A percentile compares a stretch with the other conserved stretches of the same genome.
Conservation (phyloP, 495 filamentous ascomycete genomes). For the Bacidia rubella region DNA sequence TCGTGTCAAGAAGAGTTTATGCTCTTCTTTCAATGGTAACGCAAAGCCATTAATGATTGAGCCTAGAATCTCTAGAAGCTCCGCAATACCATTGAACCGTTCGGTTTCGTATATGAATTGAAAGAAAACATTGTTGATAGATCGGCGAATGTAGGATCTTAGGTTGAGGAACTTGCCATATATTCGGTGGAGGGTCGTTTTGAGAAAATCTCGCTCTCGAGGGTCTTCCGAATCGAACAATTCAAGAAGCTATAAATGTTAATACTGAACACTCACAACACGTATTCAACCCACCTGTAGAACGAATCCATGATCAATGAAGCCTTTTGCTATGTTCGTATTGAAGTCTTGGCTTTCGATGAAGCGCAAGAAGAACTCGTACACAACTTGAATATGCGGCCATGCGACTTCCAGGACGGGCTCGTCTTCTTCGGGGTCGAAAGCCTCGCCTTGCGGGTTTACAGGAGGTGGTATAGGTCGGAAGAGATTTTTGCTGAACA, state of each 20-base stretch:
- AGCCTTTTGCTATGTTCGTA: constrained; percentile 98
- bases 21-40: constrained; percentile 92
- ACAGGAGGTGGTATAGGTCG: constrained; percentile 91
- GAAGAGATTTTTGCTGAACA: constrained; percentile 99
- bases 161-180: constrained; percentile 99
- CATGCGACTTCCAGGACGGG: constrained; percentile 96
- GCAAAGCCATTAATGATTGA: constrained; percentile 99
- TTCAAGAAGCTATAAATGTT: constrained; percentile 60
- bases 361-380: constrained; percentile 97
- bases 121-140: constrained; percentile 99
- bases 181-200: constrained; percentile 95
- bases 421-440: constrained; percentile 97
- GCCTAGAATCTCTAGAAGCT: constrained; percentile 89
- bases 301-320: constrained; percentile 96
- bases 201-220: constrained; percentile 91
- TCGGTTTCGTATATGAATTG: constrained; percentile 99
- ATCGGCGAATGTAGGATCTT: constrained; percentile 89
- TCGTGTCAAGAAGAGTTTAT: constrained; percentile 93
- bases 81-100: constrained; percentile 94
- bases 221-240: constrained; percentile 98
- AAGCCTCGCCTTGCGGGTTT: constrained; percentile 96
- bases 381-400: constrained; percentile 99
- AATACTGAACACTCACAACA: not conserved
- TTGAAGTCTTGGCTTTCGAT: constrained; percentile 99
- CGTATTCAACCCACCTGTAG: constrained; percentile 48